Conservation (phyloP, 2,329 filamentous ascomycete genomes). For the Calcarisporium arbuscula region DNA sequence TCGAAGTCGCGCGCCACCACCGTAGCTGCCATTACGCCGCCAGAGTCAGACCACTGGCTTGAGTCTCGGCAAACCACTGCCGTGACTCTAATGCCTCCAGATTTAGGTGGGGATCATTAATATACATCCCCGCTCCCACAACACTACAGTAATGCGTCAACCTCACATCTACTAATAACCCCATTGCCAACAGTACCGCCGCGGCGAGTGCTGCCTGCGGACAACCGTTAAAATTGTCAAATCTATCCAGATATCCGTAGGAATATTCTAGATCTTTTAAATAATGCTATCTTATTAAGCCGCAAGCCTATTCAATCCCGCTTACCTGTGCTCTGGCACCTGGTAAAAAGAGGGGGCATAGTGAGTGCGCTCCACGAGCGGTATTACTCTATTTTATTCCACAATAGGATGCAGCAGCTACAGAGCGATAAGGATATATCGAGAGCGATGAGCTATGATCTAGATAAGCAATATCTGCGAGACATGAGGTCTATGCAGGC, state of each 20-base stretch:
- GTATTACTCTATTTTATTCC: conserved; percentile 2
- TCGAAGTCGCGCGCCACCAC: too few species aligned
- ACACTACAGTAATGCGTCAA: neutral
- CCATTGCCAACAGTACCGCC: too few species aligned
- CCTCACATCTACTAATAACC: too few species aligned
- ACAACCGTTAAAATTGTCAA: too few species aligned
- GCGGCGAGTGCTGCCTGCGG: too few species aligned
- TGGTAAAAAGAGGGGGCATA: neutral
- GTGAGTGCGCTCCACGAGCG: conserved; percentile 4
- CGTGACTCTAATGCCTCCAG: neutral
- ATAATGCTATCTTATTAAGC: neutral
- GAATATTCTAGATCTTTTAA: conserved; percentile 1
- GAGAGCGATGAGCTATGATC: conserved; percentile 1
- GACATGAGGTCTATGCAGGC: conserved; percentile 2
- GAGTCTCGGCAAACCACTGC: neutral
- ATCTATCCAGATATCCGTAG: neutral
- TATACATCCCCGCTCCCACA: neutral
- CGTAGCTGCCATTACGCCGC: too few species aligned
- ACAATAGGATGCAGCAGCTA: conserved; percentile 2
- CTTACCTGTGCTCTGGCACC: conserved; percentile 3
- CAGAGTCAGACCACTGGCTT: neutral
- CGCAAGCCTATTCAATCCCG: neutral
- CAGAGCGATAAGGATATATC: neutral
- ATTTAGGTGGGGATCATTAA: neutral
- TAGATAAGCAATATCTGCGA: neutral